Evolutionary conservation across 1,284 basidiomycete genomes (phyloP).

Genomic region (Boletus semigastroideus): DNA sequence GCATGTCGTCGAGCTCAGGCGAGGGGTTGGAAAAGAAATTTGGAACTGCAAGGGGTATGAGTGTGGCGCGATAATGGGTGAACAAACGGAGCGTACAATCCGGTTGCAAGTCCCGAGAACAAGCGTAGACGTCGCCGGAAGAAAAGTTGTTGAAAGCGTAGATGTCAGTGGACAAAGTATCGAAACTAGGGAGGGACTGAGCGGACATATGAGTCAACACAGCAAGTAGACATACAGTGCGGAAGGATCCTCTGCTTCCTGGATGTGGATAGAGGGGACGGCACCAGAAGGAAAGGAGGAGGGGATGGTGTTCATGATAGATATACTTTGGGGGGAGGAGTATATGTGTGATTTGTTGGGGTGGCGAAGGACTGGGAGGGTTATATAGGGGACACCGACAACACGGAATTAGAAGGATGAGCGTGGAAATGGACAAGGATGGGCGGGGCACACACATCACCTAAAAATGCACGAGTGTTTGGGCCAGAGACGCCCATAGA

Average conservation of each 20-base stretch:
- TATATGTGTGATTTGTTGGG: constrained; percentile 10
- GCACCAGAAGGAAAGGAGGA: neutral
- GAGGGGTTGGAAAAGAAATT: neutral
- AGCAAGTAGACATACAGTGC: constrained; percentile 17
- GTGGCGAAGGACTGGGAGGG: neutral
- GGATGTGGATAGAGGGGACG: constrained; percentile 23
- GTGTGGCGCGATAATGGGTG: constrained; percentile 17
- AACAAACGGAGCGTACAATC: constrained; percentile 7
- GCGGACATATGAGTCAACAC: neutral
- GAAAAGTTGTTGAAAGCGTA: neutral
- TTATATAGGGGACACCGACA: constrained; percentile 25
- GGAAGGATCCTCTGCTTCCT: constrained; percentile 9
- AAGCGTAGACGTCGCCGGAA: constrained; percentile 1
- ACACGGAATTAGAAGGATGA: constrained; percentile 6
- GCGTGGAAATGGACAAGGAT: constrained; percentile 15
- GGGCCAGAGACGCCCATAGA: constrained; percentile 17
- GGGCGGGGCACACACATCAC: constrained; percentile 1
- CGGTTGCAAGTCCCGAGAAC: neutral
- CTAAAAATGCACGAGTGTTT: constrained; percentile 1
- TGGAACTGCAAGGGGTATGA: constrained; percentile 14
- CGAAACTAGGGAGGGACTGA: constrained; percentile 20
- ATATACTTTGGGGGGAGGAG: neutral
- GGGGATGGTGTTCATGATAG: constrained; percentile 15
- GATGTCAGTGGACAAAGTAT: neutral
- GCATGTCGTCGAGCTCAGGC: constrained; percentile 20